Evolutionary conservation across 176 grass and related monocot genomes (phyloP), one percentile per base, ranked within the genome.

Genomic region (Hyparrhenia diplandra): DNA sequence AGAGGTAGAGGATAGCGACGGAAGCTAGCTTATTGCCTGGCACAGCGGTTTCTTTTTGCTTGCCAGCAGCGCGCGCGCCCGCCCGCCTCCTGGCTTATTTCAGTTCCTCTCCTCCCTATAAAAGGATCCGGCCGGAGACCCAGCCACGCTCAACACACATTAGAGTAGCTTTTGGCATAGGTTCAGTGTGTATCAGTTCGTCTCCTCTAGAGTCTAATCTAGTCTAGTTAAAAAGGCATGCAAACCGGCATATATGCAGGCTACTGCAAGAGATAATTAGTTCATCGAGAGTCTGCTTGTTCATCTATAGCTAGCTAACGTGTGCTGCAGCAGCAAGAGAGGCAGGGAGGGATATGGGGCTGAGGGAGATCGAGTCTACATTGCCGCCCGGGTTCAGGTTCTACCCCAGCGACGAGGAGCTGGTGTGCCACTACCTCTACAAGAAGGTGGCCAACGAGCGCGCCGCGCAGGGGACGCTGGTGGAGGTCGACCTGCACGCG

Each of bases 341-440:
- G 43, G 4, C 1, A 47, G 45, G 63, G 20, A 4, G 73, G 25
- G 64, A 94, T n/a, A n/a, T 98, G 92, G 92, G 86, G 63, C 55
- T 98, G 83, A 87, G 92, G 75, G 92, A 87, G 75, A 86, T 98
- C n/a, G 90, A 98, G 83, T 94, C 92, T 2, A 89, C 86, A 83
- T 91, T 98, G 67, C 95, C 95, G 21, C 95, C 95, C 34, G 95
- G 95, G 23, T 98, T 98, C 89, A 89, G 95, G 81, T 98, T 98
- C 91, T 95, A 91, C 71, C 95, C 95, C 3, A 98, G 88, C 71
- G 95, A 98, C 82, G 92, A 95, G 78, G 95, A 98, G 89, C 77
- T 98, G 16, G 95, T 98, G 35, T 98, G 95, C 86, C 90, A 98
- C 79, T 98, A 95, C 73, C 91, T 98, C 67, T 80, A 88, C 90